These are phyloP conservation scores for Patellaria atrata DNA, from an alignment of 495 filamentous ascomycete genomes.

Conservation along the genomic window DNA sequence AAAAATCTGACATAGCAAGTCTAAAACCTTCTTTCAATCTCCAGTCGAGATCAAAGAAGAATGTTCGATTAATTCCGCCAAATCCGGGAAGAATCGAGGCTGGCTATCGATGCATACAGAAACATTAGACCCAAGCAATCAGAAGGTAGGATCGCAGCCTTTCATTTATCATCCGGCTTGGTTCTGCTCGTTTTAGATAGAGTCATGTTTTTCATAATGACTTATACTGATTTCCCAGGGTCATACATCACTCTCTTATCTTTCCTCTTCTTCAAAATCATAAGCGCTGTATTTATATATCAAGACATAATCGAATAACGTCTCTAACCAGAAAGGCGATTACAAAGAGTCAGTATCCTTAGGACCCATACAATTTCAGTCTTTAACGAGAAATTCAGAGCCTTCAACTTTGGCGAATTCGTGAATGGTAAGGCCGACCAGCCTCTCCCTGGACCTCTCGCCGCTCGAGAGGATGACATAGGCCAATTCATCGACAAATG, in stretches of 20 bases:
- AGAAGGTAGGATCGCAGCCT: too few species aligned
- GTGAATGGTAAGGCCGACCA: conserved; percentile 58
- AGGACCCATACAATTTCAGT: conserved; percentile 1
- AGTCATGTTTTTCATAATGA: conserved; percentile 20
- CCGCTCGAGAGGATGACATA: conserved; percentile 44
- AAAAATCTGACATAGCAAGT: conserved; percentile 33
- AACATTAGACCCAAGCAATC: conserved; percentile 69
- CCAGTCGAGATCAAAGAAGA: conserved; percentile 55
- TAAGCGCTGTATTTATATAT: too few species aligned
- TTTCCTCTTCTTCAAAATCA: too few species aligned
- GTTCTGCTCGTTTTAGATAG: too few species aligned
- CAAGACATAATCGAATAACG: too few species aligned
- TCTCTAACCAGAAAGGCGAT: conserved; percentile 67
- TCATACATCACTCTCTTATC: background rate
- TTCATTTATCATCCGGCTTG: too few species aligned
- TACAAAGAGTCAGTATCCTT: conserved; percentile 64
- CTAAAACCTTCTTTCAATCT: conserved; percentile 61
- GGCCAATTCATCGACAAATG: conserved; percentile 52
- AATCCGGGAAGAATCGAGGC: conserved; percentile 51
- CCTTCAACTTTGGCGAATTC: conserved; percentile 85
- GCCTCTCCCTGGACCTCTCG: conserved; percentile 55
- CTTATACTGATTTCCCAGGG: background rate
- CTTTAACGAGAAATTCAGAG: conserved; percentile 35
- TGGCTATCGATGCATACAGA: conserved; percentile 86
- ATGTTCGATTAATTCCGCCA: conserved; percentile 55